Percentiles rank a stretch among this genome's conserved stretches.
Evolutionary conservation across 495 filamentous ascomycete species (phyloP).

Genomic region (Aspergillus panamensis): DNA sequence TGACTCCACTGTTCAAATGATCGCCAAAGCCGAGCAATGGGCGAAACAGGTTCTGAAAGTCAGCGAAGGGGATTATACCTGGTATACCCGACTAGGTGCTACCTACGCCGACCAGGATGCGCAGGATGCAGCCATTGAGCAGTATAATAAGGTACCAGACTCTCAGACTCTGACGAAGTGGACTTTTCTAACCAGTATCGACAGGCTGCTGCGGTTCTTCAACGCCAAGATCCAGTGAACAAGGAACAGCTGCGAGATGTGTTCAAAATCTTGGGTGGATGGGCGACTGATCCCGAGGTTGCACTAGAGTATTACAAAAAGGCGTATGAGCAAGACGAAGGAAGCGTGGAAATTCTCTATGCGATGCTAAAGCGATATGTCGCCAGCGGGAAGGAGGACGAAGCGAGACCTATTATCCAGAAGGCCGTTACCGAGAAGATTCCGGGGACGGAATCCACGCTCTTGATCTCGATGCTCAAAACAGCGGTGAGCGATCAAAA

Average conservation of each 20-base stretch:
- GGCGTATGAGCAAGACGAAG: constrained; percentile 5
- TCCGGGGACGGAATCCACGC: background rate
- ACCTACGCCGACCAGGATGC: background rate
- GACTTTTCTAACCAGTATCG: background rate
- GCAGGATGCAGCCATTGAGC: constrained; percentile 1
- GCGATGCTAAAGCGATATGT: background rate
- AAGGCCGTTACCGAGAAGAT: constrained; percentile 7
- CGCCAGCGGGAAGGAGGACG: background rate
- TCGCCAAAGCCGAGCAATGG: constrained; percentile 9
- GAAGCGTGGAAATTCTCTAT: constrained; percentile 5
- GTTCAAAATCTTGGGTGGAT: constrained; percentile 4
- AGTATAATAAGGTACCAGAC: constrained; percentile 15
- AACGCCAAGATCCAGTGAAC: constrained; percentile 12
- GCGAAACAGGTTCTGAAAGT: constrained; percentile 5
- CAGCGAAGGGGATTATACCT: constrained; percentile 8
- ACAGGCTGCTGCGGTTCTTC: constrained; percentile 8
- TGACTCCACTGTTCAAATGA: background rate
- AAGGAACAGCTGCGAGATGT: constrained; percentile 8
- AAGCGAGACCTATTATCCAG: constrained; percentile 8
- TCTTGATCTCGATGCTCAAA: background rate
- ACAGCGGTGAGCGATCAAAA: background rate
- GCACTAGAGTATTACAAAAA: background rate
- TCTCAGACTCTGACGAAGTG: background rate
- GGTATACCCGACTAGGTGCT: constrained; percentile 6
- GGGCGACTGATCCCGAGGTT: background rate